phyloP scores from a whole-genome alignment of 2,329 filamentous ascomycete genomes.

The Arachnopeziza araneosa region DNA sequence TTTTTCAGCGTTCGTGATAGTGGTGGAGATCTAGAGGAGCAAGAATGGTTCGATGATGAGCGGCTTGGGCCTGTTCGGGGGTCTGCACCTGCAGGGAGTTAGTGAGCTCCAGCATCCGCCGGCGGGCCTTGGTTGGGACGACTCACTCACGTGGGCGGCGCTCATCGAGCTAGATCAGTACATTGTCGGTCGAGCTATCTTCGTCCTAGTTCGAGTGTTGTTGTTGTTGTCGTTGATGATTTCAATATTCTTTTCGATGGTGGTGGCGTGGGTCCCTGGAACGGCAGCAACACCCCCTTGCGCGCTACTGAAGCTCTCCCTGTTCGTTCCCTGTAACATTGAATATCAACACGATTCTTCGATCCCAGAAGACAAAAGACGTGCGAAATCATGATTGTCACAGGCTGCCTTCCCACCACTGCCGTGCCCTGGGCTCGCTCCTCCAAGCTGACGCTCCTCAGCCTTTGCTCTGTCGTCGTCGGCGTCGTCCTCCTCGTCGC shows the following conservation, averaged over 20 bases:
- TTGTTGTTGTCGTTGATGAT: neutral
- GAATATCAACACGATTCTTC: neutral
- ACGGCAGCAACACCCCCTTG: neutral
- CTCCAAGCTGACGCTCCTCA: neutral
- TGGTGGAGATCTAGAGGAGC: neutral
- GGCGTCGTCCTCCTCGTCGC: neutral
- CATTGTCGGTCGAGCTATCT: too few relatives aligned
- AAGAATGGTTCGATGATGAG: neutral
- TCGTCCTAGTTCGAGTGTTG: too few relatives aligned
- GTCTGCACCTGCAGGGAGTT: neutral
- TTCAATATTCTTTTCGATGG: neutral
- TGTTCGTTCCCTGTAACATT: neutral
- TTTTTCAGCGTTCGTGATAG: neutral
- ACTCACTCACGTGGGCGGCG: too few relatives aligned
- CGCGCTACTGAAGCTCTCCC: neutral
- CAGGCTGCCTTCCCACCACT: neutral
- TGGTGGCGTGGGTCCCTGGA: too few relatives aligned
- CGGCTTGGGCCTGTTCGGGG: neutral
- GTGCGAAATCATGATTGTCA: neutral
- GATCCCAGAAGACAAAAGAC: neutral
- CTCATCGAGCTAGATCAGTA: too few relatives aligned
- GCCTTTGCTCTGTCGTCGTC: too few relatives aligned
- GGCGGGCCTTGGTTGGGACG: too few relatives aligned
- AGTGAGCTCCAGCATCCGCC: too few relatives aligned
- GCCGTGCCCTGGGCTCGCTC: neutral